Conservation (phyloP, 1,139 yeast genomes). For the Lodderomyces orthopsilosis region DNA sequence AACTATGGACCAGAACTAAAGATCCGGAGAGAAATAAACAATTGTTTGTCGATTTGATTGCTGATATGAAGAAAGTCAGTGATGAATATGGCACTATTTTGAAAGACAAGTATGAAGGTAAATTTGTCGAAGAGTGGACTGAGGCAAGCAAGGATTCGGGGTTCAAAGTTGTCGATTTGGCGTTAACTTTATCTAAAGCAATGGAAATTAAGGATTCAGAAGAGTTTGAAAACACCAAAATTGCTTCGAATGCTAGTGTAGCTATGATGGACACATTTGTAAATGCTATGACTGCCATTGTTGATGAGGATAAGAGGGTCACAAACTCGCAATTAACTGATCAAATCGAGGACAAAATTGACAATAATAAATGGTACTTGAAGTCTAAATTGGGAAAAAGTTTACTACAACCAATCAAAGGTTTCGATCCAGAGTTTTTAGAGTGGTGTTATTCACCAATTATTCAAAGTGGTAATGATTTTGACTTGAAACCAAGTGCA, state of each 20-base stretch:
- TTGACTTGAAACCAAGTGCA: conserved; percentile 84
- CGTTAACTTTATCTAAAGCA: conserved; percentile 49
- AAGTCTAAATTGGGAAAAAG: conserved; percentile 61
- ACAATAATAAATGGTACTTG: conserved; percentile 66
- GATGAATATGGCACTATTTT: conserved; percentile 62
- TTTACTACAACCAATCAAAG: conserved; percentile 39
- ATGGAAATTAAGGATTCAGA: conserved; percentile 80
- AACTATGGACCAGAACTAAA: conserved; percentile 76
- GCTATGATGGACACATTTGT: conserved; percentile 82
- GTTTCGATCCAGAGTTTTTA: conserved; percentile 70
- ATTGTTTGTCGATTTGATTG: conserved; percentile 60
- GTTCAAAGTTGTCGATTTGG: conserved; percentile 53
- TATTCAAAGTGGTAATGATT: conserved; percentile 84
- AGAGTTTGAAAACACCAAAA: conserved; percentile 62
- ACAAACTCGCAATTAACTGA: conserved; percentile 75
- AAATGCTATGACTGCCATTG: conserved; percentile 82
- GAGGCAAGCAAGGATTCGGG: conserved; percentile 46
- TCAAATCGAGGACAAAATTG: conserved; percentile 76
- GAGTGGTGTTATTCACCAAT: conserved; percentile 97
- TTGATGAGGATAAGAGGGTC: conserved; percentile 81
- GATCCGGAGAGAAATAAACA: conserved; percentile 73
- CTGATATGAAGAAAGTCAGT: conserved; percentile 39
- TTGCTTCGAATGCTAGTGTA: conserved; percentile 76
- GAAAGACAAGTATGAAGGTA: conserved; percentile 79
- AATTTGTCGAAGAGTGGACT: conserved; percentile 78